These are phyloP conservation scores for Epichloe aotearoae DNA, from an alignment of 2,329 filamentous ascomycete genomes.

Conservation along the genomic window DNA sequence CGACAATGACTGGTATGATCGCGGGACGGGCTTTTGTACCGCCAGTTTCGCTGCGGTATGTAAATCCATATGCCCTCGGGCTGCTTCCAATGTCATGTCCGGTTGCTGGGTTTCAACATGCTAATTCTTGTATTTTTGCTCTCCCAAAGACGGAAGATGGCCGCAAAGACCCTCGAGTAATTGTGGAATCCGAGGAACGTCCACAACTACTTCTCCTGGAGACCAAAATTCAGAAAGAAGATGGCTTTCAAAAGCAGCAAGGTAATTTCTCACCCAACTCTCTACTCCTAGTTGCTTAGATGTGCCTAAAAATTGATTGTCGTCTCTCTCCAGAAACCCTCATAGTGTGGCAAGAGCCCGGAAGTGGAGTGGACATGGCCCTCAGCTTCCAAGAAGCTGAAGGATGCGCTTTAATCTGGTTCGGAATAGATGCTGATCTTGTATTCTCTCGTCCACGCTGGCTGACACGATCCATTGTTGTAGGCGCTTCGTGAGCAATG, in stretches of 20 bases:
- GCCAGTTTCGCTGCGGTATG: slow-evolving; percentile 63
- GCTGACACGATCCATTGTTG: slow-evolving; percentile 2
- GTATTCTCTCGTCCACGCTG: neutral
- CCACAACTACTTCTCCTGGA: slow-evolving; percentile 73
- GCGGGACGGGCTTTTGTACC: slow-evolving; percentile 89
- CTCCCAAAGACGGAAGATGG: slow-evolving; percentile 38
- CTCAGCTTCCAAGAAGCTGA: slow-evolving; percentile 96
- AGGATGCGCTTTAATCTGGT: slow-evolving; percentile 89
- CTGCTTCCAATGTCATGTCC: neutral
- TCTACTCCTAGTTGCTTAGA: neutral
- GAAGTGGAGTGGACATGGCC: slow-evolving; percentile 85
- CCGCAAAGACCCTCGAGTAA: slow-evolving; percentile 73
- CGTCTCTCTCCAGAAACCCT: slow-evolving; percentile 57
- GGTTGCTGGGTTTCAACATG: neutral
- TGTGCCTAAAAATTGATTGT: neutral
- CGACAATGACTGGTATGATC: slow-evolving; percentile 98
- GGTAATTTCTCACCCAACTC: slow-evolving; percentile 36
- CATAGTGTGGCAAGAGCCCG: slow-evolving; percentile 90
- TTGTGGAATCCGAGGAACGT: slow-evolving; percentile 88
- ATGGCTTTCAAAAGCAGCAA: slow-evolving; percentile 97
- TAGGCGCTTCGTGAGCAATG: slow-evolving; percentile 82
- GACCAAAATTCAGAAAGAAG: slow-evolving; percentile 81
- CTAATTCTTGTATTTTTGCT: neutral
- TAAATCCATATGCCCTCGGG: slow-evolving; percentile 8
- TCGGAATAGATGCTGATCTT: slow-evolving; percentile 12